Conservation (phyloP, 208 protist genomes). For the Phytomonas francai region DNA sequence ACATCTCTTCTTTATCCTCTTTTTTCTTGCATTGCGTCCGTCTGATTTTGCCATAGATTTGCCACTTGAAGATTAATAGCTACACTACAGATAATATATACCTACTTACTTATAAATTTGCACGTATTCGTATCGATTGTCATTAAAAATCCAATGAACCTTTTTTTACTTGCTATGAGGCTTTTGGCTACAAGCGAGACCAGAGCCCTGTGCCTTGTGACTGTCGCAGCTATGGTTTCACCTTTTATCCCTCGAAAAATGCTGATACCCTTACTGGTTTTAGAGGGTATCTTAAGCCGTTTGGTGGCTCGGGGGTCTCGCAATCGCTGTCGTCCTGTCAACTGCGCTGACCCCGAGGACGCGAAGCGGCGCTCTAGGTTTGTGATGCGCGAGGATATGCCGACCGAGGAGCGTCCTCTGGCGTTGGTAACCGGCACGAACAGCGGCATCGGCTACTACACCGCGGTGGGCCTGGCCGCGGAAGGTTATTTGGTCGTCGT, state of each 20-base stretch:
- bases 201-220: conserved; percentile 21
- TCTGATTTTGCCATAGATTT: not conserved
- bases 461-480: conserved; percentile 60
- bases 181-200: conserved; percentile 70
- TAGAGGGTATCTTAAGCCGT: conserved; percentile 37
- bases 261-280: conserved; percentile 16
- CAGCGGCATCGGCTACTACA: conserved; percentile 84
- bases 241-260: conserved; percentile 15
- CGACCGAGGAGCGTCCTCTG: conserved; percentile 45
- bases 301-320: conserved; percentile 38
- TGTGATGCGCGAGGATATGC: conserved; percentile 48
- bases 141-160: not conserved
- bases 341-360: conserved; percentile 15
- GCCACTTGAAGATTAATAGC: not conserved
- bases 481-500: conserved; percentile 73
- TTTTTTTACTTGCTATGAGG: conserved; percentile 18
- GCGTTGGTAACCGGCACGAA: conserved; percentile 89
- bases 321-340: conserved; percentile 34
- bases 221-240: conserved; percentile 20
- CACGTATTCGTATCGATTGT: not conserved
- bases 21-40: not conserved
- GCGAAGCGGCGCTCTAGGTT: conserved; percentile 14
- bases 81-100: not conserved
- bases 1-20: not conserved
- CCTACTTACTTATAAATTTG: not conserved